Evolutionary conservation across 2,329 filamentous ascomycete species (phyloP).

Genomic region (Xylariaceae sp.): DNA sequence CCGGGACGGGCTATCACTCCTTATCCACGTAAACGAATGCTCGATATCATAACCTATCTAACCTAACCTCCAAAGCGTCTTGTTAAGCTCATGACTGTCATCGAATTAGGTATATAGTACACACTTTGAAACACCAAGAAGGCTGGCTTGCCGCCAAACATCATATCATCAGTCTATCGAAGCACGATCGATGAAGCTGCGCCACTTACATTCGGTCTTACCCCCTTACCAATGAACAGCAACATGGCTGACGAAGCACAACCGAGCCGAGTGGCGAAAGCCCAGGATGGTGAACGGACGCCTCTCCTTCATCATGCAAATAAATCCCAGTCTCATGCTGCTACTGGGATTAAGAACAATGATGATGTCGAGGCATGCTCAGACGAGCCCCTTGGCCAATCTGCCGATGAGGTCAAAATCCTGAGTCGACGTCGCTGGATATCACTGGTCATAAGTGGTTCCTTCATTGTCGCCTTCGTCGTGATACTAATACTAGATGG

Average conservation of each 20-base stretch:
- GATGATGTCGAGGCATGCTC: slow-evolving; percentile 1
- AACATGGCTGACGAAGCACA: slow-evolving; percentile 13
- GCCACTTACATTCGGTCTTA: too few relatives aligned
- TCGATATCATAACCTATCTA: too few relatives aligned
- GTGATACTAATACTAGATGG: slow-evolving; percentile 31
- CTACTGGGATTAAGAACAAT: slow-evolving; percentile 6
- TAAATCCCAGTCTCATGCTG: slow-evolving; percentile 1
- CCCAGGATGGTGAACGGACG: slow-evolving; percentile 21
- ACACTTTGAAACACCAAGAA: too few relatives aligned
- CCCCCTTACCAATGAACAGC: background rate
- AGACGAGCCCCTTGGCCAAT: background rate
- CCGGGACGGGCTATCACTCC: too few relatives aligned
- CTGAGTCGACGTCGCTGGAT: slow-evolving; percentile 32
- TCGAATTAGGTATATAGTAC: too few relatives aligned
- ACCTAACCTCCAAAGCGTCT: background rate
- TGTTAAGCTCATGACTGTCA: background rate
- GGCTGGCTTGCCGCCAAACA: too few relatives aligned
- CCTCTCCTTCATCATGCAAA: slow-evolving; percentile 23
- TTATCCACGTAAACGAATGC: too few relatives aligned
- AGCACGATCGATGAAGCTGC: background rate
- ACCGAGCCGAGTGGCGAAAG: slow-evolving; percentile 3
- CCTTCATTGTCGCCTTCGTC: slow-evolving; percentile 31
- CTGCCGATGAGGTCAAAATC: slow-evolving; percentile 20
- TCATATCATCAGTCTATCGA: too few relatives aligned
- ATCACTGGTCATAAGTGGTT: slow-evolving; percentile 28